Evolutionary conservation across 2,329 filamentous ascomycete genomes (phyloP).

Genomic region (Xylariales sp.): DNA sequence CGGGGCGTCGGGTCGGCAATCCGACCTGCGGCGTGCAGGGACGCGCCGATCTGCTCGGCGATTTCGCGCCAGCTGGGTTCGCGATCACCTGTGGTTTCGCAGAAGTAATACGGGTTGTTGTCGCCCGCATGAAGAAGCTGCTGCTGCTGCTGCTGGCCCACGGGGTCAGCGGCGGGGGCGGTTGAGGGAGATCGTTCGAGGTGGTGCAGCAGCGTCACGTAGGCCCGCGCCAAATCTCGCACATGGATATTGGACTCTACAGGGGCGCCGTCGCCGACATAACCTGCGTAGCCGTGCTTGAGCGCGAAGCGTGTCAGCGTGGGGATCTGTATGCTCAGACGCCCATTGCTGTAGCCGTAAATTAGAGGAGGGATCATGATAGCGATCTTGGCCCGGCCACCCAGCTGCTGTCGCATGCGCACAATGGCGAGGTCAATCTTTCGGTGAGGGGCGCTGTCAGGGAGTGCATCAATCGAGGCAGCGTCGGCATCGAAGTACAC

Average conservation of each 20-base stretch:
- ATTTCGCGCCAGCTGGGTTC: conserved; percentile 39
- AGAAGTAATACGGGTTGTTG: conserved; percentile 46
- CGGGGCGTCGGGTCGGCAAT: conserved; percentile 29
- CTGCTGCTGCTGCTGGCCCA: too few species aligned
- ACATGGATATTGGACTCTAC: conserved; percentile 42
- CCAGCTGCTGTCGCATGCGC: conserved; percentile 27
- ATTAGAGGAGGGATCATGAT: conserved; percentile 44
- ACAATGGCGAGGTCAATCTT: conserved; percentile 40
- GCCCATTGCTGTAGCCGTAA: conserved; percentile 37
- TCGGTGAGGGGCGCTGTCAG: conserved; percentile 38
- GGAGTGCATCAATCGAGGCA: conserved; percentile 32
- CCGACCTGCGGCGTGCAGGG: conserved; percentile 30
- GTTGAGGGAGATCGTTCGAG: too few species aligned
- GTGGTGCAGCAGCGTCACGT: conserved; percentile 38
- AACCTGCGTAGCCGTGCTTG: conserved; percentile 40
- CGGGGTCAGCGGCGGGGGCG: too few species aligned
- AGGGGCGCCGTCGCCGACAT: conserved; percentile 36
- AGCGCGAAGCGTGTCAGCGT: conserved; percentile 41
- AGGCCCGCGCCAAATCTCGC: conserved; percentile 39
- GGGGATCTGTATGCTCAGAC: conserved; percentile 42
- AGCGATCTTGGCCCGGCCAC: conserved; percentile 35
- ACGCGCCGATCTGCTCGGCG: conserved; percentile 30
- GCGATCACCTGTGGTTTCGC: conserved; percentile 32
- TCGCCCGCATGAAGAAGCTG: too few species aligned
- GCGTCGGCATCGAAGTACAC: conserved; percentile 38